Base-by-base conservation (phyloP, 176 grass and related monocot species). In the Miscanthus lutarioriparius region DNA sequence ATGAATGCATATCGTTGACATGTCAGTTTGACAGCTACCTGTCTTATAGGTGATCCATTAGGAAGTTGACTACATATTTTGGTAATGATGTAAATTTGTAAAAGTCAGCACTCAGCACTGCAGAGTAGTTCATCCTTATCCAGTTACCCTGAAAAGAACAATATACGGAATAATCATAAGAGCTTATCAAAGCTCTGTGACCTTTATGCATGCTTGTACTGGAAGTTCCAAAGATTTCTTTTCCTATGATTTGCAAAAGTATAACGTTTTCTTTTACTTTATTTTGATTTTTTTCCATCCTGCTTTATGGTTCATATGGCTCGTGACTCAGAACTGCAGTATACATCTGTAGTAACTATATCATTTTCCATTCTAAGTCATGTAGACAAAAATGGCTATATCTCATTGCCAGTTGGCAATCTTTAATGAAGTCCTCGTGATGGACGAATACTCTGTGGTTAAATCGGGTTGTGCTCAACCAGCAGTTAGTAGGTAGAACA, bases 371-470 rank as follows among this genome's bases (percentile, higher is more conserved):
- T 66, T 49, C 14, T 6, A 49, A 49, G 47, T 6, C 47, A 49
- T 49, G 47, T 39, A 37, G 28, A 66, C 20, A 58, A 80, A 27
- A 37, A 26, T 65, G 6, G 12, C 11, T 19, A 47, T 45, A 43
- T 61, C 53, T 37, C 0, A 10, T 36, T 56, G 26, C 32, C 26
- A 56, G 4, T 43, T 41, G 35, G 15, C 26, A 64, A 37, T n/a
- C 19, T 33, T 28, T 56, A 53, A 35, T 14, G 10, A 71, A 64
- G 33, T 25, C 56, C 14, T 82, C 43, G 8, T 47, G 44, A 44
- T 66, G 16, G 26, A 77, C 82, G 83, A 65, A 83, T 83, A 82
- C 86, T 83, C 74, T 17, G 2, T 56, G 23, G 7, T 78, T 86
- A 74, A 56, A 44, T 83, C 3, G 8, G 74, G 38, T 74, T 80